Evolutionary conservation across 2,329 filamentous ascomycete genomes (phyloP), one percentile per base, ranked within the genome.

Genomic region (Scedosporium apiospermum): DNA sequence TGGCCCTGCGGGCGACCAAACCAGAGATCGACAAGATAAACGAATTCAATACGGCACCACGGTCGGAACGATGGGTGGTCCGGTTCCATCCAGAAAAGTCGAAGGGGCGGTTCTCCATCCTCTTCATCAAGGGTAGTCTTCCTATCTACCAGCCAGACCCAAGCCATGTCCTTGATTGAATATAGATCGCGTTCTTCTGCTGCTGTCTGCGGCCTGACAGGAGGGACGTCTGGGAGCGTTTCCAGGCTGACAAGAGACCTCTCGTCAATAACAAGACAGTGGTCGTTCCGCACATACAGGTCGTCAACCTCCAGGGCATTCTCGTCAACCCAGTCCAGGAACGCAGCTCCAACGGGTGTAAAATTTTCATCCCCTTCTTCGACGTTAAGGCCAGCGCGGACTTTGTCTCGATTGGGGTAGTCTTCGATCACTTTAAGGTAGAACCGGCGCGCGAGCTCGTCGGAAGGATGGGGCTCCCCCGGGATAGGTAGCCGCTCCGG

Each of bases 401-500:
- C 6, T 41, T 70, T 6, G 64, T 66, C 2, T 34, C 30, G 30
- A 34, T 34, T 3, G 68, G 68, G 6, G 63, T 70, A 9, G 30
- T 69, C 6, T 71, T 70, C 7, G 21, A 53, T 65, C 6, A 66
- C 64, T 0, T 70, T 71, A 30, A 61, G 21, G 14, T 55, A 26
- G 44, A 61, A 61, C 18, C 59, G 42, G 9, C 46, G 42, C 18
- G 60, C 60, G 30, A 49, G 44, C 44, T 49, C 44, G 9, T 49
- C 44, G 2, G 44, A n/a, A n/a, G 16, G n/a, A 49, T 49, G 44
- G 3, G 44, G 44, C 21, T n/a, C 6, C 30, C 30, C 7, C 3
- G 30, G 3, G 30, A 34, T 34, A 34, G 30, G 30, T 34, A 34
- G 30, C 30, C 3, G 30, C 30, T 34, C 30, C 10, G 9, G 7